Base-by-base conservation (phyloP, 2,329 filamentous ascomycete genomes). In the Mollisiaceae sp. region DNA sequence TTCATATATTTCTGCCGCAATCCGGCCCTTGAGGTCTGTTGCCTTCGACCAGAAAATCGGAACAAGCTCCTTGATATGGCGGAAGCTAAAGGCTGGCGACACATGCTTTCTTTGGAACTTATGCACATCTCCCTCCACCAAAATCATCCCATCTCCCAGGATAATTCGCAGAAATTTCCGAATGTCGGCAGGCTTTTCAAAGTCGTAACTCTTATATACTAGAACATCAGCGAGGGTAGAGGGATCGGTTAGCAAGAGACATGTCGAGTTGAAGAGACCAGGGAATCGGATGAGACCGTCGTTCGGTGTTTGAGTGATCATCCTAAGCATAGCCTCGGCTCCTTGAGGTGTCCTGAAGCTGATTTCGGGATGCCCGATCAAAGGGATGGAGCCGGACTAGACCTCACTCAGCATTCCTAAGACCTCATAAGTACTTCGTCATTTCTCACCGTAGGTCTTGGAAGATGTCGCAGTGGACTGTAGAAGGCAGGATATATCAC, bases 11-110 rank as follows among this genome's bases (percentile, higher is more conserved):
- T 83, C 78, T 8, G 79, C 76, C 0, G 81, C 82, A 73, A 96
- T 87, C 57, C 83, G 82, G 24, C 85, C 78, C 5, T 88, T 86
- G 71, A 90, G 85, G 73, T 93, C 89, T 4, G 83, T 77, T 0
- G 89, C 85, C 78, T 96, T 96, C 11, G 78, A 73, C 92, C 92
- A 97, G 77, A 97, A 97, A 5, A 91, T 79, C 0, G 92, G 90
- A 71, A 95, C 94, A 6, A 97, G 80, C 62, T 93, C 87, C 75
- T 94, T 95, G 76, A 96, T 83, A 73, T 95, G 91, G 15, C 92
- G 86, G 74, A 92, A 94, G 32, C 87, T 83, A 75, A 97, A 97
- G 0, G 92, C 91, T 0, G 92, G 93, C 78, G 89, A 86, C 24
- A 96, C 83, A 66, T 89, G 87, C 75, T 91, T 93, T 24, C 55